These are phyloP conservation scores for Glonium stellatum DNA, from an alignment of 495 filamentous ascomycete genomes.

Conservation along the genomic window DNA sequence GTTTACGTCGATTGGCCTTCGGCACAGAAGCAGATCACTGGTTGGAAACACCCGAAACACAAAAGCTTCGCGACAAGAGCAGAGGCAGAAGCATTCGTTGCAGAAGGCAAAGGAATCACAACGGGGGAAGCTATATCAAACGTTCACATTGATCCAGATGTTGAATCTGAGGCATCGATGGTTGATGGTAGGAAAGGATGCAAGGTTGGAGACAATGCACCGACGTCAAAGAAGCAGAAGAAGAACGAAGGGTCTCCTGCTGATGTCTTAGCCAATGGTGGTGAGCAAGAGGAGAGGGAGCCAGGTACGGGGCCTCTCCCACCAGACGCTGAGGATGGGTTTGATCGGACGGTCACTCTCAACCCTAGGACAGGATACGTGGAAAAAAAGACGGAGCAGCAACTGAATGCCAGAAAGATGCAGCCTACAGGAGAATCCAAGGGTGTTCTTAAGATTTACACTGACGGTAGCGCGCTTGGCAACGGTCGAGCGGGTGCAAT, in stretches of 20 bases:
- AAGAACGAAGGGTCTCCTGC: conserved; percentile 25
- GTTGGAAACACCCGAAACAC: conserved; percentile 70
- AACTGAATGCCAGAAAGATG: conserved; percentile 44
- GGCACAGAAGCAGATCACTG: conserved; percentile 68
- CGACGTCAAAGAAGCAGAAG: conserved; percentile 36
- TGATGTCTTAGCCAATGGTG: background rate
- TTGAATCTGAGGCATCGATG: conserved; percentile 11
- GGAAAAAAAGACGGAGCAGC: conserved; percentile 49
- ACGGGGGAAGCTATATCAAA: conserved; percentile 10
- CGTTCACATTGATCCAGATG: conserved; percentile 30
- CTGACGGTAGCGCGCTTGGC: conserved; percentile 73
- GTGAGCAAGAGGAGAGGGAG: conserved; percentile 43
- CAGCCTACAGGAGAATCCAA: conserved; percentile 29
- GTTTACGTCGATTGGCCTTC: conserved; percentile 85
- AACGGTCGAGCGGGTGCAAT: conserved; percentile 68
- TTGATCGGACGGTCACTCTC: conserved; percentile 52
- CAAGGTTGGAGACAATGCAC: conserved; percentile 17
- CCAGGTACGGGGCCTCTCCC: conserved; percentile 52
- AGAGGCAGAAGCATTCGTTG: conserved; percentile 73
- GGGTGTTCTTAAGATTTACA: conserved; percentile 68
- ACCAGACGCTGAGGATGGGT: conserved; percentile 52
- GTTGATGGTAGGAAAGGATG: conserved; percentile 20
- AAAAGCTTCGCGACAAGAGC: conserved; percentile 68
- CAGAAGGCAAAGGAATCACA: conserved; percentile 38
- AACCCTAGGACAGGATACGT: conserved; percentile 52